These are phyloP conservation scores for Dryas drummondii DNA, from an alignment of 306 rosid genomes.

Conservation along the genomic window DNA sequence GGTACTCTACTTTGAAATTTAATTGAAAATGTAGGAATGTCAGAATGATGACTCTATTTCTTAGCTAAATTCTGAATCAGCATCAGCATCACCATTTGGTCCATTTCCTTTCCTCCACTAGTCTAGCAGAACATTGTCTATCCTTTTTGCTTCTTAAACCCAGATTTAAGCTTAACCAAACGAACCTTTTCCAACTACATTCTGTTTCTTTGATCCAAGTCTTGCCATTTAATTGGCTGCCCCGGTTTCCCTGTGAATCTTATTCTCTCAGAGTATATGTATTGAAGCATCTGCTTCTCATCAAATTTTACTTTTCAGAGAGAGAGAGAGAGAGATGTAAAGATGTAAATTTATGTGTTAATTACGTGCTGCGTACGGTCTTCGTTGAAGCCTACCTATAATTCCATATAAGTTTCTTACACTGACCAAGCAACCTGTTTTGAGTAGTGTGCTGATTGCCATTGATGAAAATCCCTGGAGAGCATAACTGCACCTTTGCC, in stretches of 20 bases:
- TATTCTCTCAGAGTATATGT: not conserved
- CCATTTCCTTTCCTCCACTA: too few species aligned
- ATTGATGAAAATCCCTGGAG: not conserved
- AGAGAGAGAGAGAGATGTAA: not conserved
- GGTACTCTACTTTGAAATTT: conserved; percentile 26
- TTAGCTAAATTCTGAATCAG: too few species aligned
- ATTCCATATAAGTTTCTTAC: not conserved
- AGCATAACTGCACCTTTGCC: not conserved
- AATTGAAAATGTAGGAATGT: not conserved
- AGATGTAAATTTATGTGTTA: not conserved
- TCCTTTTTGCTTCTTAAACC: too few species aligned
- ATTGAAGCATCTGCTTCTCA: not conserved
- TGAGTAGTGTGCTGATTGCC: not conserved
- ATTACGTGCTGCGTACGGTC: not conserved
- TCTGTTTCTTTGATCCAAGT: not conserved
- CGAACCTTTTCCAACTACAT: not conserved
- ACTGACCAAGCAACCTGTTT: not conserved
- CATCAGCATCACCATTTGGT: too few species aligned
- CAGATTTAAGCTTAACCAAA: too few species aligned
- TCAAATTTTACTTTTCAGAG: not conserved
- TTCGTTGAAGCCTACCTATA: not conserved
- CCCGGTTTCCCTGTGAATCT: not conserved
- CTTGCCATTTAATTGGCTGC: not conserved
- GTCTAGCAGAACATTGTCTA: too few species aligned
- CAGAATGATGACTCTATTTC: not conserved